Evolutionary conservation across 2,329 filamentous ascomycete species (phyloP), one percentile per base, ranked within the genome.

Genomic region (Mollisiaceae sp.): DNA sequence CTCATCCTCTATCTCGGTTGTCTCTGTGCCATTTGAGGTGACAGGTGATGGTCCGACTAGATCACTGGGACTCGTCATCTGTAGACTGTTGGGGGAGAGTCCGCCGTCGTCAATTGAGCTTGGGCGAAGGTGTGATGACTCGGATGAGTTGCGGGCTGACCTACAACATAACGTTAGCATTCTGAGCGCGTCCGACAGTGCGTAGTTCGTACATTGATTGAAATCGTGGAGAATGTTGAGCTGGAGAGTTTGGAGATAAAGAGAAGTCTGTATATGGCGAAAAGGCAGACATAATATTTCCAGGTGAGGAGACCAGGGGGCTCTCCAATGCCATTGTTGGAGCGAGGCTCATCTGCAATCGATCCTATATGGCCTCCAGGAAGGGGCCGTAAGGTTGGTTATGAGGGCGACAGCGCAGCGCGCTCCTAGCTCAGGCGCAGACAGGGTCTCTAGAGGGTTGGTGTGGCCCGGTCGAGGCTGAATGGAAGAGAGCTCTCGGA

Each of bases 1-100:
- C 69, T 93, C 91, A 69, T 94, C 92, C 68, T 95, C 92, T 62
- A 95, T 93, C 75, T 95, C 92, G 12, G 92, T 94, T 45, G 86
- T 89, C 73, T 90, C 91, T 27, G 92, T 95, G 65, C 91, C 91
- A 75, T 91, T 94, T 45, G 92, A 95, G 59, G 93, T 93, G 27
- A 94, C 91, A 8, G 92, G 92, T 20, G 92, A 94, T 11, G 92
- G 92, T 47, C 92, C 91, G 61, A 93, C 89, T 70, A 89, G 86
- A 72, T 91, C 88, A 75, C 84, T 89, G 67, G 90, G 83, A 78
- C 87, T 85, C 75, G 86, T 78, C 82, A 90, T 82, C 38, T 81
- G 79, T 50, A 66, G 55, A 50, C 69, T 71, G 64, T 67, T 70
- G 47, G 75, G 72, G 50, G 72, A 76, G 27, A 71, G 69, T 52